These are phyloP conservation scores for Aspergillus niger DNA, from an alignment of 2,329 filamentous ascomycete species.

Conservation along the genomic window DNA sequence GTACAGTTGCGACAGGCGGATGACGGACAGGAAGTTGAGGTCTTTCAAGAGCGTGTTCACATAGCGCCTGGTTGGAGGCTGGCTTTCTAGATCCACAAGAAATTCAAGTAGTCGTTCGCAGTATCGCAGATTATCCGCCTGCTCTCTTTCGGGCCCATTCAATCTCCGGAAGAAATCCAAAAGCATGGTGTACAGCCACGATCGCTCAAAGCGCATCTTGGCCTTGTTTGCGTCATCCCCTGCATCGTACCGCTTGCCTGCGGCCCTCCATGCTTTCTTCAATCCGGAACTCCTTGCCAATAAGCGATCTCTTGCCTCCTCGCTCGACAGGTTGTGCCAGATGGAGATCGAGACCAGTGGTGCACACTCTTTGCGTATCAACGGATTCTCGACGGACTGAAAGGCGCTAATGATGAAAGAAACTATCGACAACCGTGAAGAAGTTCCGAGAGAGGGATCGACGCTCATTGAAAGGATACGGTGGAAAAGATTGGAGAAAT, in stretches of 20 bases:
- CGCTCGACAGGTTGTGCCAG: conserved; percentile 89
- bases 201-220: conserved; percentile 83
- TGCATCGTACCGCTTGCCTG: conserved; percentile 81
- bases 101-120: conserved; percentile 94
- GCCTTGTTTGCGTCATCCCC: conserved; percentile 79
- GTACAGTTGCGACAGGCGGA: conserved; percentile 77
- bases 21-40: conserved; percentile 75
- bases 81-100: conserved; percentile 85
- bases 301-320: conserved; percentile 69
- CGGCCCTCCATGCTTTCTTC: conserved; percentile 87
- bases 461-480: conserved; percentile 85
- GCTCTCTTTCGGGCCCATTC: conserved; percentile 53
- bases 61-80: conserved; percentile 89
- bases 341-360: conserved; percentile 91
- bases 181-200: conserved; percentile 86
- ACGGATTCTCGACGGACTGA: conserved; percentile 83
- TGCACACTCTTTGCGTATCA: conserved; percentile 94
- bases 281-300: conserved; percentile 74
- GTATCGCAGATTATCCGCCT: conserved; percentile 69
- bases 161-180: conserved; percentile 78
- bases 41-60: conserved; percentile 87
- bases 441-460: conserved; percentile 65
- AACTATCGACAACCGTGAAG: conserved; percentile 78
- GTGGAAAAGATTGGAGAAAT: conserved; percentile 87
- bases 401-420: conserved; percentile 89